Evolutionary conservation across 441 rosid genomes (phyloP).

Genomic region (Eruca vesicaria): DNA sequence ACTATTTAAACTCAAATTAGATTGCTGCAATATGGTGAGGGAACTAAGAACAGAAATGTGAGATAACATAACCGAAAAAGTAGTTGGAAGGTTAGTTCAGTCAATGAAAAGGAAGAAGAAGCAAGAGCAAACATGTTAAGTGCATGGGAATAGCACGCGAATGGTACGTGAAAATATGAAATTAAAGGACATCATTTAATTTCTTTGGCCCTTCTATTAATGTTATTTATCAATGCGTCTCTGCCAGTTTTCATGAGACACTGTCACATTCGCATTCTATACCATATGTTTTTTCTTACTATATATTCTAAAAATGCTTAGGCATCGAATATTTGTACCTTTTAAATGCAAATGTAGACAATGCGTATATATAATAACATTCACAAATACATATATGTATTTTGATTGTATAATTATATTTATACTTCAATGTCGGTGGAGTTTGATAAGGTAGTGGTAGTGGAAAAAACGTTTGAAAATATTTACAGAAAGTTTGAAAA

Average conservation of each 20-base stretch:
- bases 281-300: background rate
- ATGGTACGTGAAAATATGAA: conserved; percentile 30
- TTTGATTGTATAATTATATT: background rate
- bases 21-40: conserved; percentile 1
- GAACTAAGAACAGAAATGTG: background rate
- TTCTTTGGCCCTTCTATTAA: conserved; percentile 15
- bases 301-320: background rate
- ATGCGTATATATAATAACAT: background rate
- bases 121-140: conserved; percentile 33
- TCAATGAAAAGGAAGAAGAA: conserved; percentile 2
- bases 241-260: conserved; percentile 33
- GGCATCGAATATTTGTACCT: background rate
- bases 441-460: too few relatives aligned
- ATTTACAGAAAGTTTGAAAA: background rate
- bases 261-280: conserved; percentile 8
- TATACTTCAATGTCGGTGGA: background rate
- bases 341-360: background rate
- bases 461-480: too few relatives aligned
- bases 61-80: conserved; percentile 24
- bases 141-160: conserved; percentile 35
- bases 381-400: background rate
- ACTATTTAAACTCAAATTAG: background rate
- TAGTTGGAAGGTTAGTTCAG: conserved; percentile 34
- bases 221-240: conserved; percentile 30
- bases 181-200: conserved; percentile 31